phyloP scores from a whole-genome alignment of 129 eudicot species.

The Apium graveolens region DNA sequence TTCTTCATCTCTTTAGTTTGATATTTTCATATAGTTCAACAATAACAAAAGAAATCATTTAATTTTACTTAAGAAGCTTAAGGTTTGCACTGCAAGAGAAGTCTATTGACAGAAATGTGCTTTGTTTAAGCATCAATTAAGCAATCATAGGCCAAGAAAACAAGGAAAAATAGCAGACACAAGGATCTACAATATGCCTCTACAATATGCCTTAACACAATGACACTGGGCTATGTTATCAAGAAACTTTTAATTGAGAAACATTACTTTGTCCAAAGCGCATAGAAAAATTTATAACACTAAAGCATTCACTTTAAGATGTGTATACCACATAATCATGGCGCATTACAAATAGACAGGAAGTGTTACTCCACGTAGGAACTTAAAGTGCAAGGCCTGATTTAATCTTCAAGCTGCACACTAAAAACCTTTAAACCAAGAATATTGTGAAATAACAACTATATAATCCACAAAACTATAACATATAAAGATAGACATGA shows the following conservation, averaged over 20 bases:
- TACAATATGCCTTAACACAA: neutral
- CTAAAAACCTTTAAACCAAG: slow-evolving; percentile 26
- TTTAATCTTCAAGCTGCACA: slow-evolving; percentile 32
- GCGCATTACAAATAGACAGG: neutral
- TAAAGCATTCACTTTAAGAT: neutral
- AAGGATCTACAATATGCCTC: neutral
- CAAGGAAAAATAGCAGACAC: neutral
- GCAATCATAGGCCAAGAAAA: neutral
- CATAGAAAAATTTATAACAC: neutral
- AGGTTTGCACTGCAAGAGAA: neutral
- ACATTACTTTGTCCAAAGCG: neutral
- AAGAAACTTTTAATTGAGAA: neutral
- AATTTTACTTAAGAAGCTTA: neutral
- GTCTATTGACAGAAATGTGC: neutral
- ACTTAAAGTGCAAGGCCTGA: slow-evolving; percentile 17
- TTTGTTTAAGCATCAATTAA: neutral
- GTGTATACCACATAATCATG: too few relatives aligned
- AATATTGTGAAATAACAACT: neutral
- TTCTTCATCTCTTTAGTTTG: neutral
- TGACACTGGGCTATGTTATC: neutral
- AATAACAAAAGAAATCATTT: neutral
- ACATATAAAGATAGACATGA: neutral
- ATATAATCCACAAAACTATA: neutral
- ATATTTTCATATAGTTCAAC: neutral
- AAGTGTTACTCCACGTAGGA: slow-evolving; percentile 22